phyloP scores from a whole-genome alignment of 2,329 filamentous ascomycete genomes.

The Clarireedia monteithiana region DNA sequence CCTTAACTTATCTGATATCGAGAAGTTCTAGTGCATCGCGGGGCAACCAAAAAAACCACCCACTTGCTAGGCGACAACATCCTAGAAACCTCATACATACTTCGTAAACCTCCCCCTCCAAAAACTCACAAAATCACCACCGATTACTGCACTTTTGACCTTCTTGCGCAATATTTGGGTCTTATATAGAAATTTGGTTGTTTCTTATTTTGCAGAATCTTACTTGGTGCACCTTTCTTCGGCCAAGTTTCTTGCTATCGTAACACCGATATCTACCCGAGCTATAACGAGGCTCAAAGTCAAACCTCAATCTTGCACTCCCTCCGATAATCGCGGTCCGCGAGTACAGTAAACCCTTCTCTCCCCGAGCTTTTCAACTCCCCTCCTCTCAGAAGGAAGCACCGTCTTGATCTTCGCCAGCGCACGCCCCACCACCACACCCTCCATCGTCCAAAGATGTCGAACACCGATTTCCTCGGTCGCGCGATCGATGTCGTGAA shows the following conservation, averaged over 20 bases:
- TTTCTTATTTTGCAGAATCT: not conserved
- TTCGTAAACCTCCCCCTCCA: not conserved
- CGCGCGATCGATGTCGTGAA: constrained; percentile 95
- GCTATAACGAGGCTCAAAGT: not conserved
- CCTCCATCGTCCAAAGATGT: constrained; percentile 50
- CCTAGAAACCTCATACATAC: constrained; percentile 8
- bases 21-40: constrained; percentile 19
- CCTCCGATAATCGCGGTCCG: not conserved
- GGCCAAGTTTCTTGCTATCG: not conserved
- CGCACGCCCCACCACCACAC: not conserved
- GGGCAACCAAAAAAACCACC: constrained; percentile 13
- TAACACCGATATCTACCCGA: not conserved
- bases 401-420: no score
- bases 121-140: not conserved
- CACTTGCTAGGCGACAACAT: constrained; percentile 12
- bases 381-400: no score
- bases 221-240: not conserved
- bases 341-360: no score
- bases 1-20: constrained; percentile 6
- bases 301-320: not conserved
- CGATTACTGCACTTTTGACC: not conserved
- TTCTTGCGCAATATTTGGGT: not conserved
- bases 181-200: not conserved
- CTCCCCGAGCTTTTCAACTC: no score
- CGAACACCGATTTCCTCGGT: constrained; percentile 92